Percentiles rank a stretch among this genome's conserved stretches.
These are phyloP conservation scores for Fusarium coicis DNA, from an alignment of 2,329 filamentous ascomycete species.

Conservation along the genomic window DNA sequence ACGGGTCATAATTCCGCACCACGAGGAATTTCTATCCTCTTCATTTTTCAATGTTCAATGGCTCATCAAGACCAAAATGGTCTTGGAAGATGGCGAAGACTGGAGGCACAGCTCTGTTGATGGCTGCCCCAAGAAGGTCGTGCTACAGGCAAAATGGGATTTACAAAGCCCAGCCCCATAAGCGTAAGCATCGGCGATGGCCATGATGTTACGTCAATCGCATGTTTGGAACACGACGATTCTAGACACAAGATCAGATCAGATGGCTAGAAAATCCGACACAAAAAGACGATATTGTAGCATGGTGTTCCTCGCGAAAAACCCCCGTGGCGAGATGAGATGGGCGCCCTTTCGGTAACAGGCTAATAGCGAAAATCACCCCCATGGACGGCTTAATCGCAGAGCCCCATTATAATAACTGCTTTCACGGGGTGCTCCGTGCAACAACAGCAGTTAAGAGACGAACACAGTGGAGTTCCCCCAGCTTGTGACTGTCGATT, in stretches of 20 bases:
- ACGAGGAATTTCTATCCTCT: background rate
- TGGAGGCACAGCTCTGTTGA: background rate
- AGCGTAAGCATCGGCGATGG: background rate
- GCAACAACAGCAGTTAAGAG: conserved; percentile 1
- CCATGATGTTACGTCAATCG: background rate
- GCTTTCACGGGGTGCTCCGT: conserved; percentile 8
- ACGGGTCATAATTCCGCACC: background rate
- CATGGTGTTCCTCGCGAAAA: conserved; percentile 12
- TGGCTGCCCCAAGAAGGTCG: background rate
- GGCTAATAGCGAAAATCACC: conserved; percentile 17
- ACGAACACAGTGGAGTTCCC: background rate
- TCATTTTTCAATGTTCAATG: background rate
- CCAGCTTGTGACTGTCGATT: conserved; percentile 17
- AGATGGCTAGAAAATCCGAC: background rate
- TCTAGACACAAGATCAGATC: conserved; percentile 12
- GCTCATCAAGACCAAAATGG: fast-evolving
- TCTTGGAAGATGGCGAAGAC: background rate
- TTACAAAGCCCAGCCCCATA: background rate
- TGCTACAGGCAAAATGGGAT: background rate
- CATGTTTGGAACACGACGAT: background rate
- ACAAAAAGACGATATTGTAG: background rate
- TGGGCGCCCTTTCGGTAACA: conserved; percentile 7
- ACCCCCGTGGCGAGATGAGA: conserved; percentile 11
- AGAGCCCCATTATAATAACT: conserved; percentile 19
- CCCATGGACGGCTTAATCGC: background rate